Evolutionary conservation across 768 basidiomycete genomes (phyloP), one percentile per base, ranked within the genome.

Genomic region (Tricholoma flavovirens): DNA sequence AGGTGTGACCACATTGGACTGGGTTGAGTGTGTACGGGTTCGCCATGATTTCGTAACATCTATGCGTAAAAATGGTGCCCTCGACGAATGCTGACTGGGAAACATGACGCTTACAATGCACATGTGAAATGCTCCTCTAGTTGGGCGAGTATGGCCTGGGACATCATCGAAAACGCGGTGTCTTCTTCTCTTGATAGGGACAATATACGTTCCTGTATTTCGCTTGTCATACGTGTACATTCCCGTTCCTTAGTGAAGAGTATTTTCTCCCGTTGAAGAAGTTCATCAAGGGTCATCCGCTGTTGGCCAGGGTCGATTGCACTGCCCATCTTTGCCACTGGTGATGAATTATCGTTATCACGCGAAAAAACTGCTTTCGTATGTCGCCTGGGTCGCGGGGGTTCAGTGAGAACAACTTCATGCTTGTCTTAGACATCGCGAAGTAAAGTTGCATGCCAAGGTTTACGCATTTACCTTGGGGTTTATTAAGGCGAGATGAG

Each of bases 51-150:
- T 86, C 86, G 63, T 80, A 83, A 66, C 87, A 86, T 57, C 86
- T 88, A 38, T 42, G 45, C 10, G 10, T 46, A 24, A 53, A 30
- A 17, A 26, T 26, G 24, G 24, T 26, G 24, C 5, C 15, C 10
- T 36, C 30, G 15, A 11, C 19, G 49, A 15, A 61, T 43, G 51
- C 53, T 33, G n/a, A 26, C 45, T 42, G 51, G 38, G 12, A 42
- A n/a, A 21, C 49, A 51, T 17, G 45, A 30, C 48, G 69, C 84
- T 63, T 65, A 87, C 85, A 84, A 63, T 8, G 83, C 71, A 66
- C 84, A 88, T n/a, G 77, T 78, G 59, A 84, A 86, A 66, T 81
- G 76, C 36, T 83, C 84, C 60, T 85, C 83, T 0, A 86, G 71
- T 57, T 83, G 75, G 14, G 69, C 71, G 51, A 86, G 67, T n/a